Evolutionary conservation across 2,329 filamentous ascomycete genomes (phyloP), one percentile per base, ranked within the genome.

Genomic region (Neopestalotiopsis clavispora): DNA sequence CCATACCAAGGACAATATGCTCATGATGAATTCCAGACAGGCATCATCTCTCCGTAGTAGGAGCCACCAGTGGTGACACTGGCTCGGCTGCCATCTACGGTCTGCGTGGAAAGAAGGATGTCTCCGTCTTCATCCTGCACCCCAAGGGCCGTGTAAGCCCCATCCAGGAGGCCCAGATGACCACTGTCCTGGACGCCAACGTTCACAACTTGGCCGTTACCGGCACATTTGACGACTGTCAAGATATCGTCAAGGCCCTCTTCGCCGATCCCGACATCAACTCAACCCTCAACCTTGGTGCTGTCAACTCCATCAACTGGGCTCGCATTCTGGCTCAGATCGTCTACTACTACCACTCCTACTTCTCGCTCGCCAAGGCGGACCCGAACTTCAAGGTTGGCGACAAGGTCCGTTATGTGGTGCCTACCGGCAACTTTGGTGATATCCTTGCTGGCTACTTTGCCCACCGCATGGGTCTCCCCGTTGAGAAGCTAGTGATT

Each of bases 251-350:
- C 79, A 98, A 99, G 83, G 91, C 93, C 1, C 87, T 99, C 64
- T 98, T 98, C 78, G 91, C 90, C 71, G 95, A 99, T 75, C 85
- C 91, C 2, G 90, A 94, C 67, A 92, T 93, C 79, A 98, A 98
- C 85, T 84, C 87, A 74, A 90, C 89, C 1, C 89, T 95, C 77
- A 94, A 94, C 74, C 91, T 98, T 58, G 95, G 93, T 56, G 95
- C 96, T 58, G 94, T 98, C 74, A 98, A 98, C 85, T 96, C 93
- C 60, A 98, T 98, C 84, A 98, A 98, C 84, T 98, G 92, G 89
- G 93, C 95, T 1, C 89, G 96, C 74, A 98, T 99, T 74, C 88
- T 99, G 49, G 95, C 96, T 13, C 96, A 99, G 84, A 98, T 97
- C 72, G 94, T 94, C 70, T 98, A 97, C 87, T 99, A 97, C 86